Conservation (phyloP, 352 stramenopile genomes). For the Aphanomyces euteiches region DNA sequence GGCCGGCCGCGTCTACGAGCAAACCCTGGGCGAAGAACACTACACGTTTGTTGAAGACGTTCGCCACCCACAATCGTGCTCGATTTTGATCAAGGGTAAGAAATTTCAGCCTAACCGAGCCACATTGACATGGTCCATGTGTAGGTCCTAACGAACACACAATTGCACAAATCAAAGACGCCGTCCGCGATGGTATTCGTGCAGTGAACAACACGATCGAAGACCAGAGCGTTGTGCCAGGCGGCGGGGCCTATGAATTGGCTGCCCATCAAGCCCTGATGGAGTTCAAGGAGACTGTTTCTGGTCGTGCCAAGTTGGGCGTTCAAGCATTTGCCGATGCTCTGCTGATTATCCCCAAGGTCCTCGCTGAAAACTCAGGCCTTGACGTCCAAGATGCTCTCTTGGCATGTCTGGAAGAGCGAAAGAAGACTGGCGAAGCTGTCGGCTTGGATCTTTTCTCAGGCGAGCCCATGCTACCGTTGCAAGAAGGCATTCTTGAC, state of each 20-base stretch:
- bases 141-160: conserved; percentile 94
- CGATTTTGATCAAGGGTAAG: conserved; percentile 94
- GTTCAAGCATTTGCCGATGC: conserved; percentile 97
- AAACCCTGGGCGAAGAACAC: conserved; percentile 98
- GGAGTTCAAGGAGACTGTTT: conserved; percentile 83
- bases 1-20: conserved; percentile 96
- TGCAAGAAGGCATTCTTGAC: conserved; percentile 97
- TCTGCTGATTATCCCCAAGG: conserved; percentile 97
- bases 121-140: neutral
- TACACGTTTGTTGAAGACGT: conserved; percentile 99
- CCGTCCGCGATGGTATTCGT: conserved; percentile 95
- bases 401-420: conserved; percentile 95
- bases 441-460: conserved; percentile 96
- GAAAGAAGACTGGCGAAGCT: conserved; percentile 81
- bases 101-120: neutral
- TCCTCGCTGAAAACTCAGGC: conserved; percentile 88
- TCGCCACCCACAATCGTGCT: conserved; percentile 94
- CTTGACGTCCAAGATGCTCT: conserved; percentile 93
- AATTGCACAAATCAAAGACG: conserved; percentile 99
- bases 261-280: conserved; percentile 85
- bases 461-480: conserved; percentile 95
- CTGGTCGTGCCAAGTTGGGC: conserved; percentile 96
- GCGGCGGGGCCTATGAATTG: conserved; percentile 96
- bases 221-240: conserved; percentile 94
- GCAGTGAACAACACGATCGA: conserved; percentile 99